A percentile compares a stretch with the other conserved stretches of the same genome.
phyloP scores from a whole-genome alignment of 306 rosid genomes.

The Acacia crassicarpa region DNA sequence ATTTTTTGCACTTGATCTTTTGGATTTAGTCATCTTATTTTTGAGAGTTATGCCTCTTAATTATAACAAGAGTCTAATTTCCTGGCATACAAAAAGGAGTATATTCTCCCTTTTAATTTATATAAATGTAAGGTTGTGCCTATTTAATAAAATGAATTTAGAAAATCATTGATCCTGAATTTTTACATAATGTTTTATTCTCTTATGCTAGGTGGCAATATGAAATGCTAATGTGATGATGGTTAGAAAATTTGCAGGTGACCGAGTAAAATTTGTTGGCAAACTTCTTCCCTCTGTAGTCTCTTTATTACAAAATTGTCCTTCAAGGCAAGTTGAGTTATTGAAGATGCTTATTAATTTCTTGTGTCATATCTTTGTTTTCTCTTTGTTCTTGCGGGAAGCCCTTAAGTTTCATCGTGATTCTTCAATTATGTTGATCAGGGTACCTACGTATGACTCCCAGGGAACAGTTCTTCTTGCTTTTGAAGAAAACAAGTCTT shows the following conservation, averaged over 20 bases:
- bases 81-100: not conserved
- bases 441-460: conserved; percentile 87
- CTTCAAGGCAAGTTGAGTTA: conserved; percentile 58
- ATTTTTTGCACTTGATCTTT: not conserved
- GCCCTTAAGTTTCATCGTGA: conserved; percentile 1
- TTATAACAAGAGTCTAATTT: not conserved
- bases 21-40: not conserved
- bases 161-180: not conserved
- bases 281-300: conserved; percentile 42
- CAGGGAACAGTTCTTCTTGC: conserved; percentile 86
- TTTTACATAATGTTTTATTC: conserved; percentile 13
- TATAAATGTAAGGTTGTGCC: not conserved
- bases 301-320: conserved; percentile 42
- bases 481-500: conserved; percentile 81
- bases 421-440: conserved; percentile 31
- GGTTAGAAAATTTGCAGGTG: conserved; percentile 62
- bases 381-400: not conserved
- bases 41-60: not conserved
- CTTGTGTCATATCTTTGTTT: not conserved
- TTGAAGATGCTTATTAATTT: not conserved
- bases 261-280: conserved; percentile 85
- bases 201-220: not conserved
- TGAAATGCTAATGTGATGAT: not conserved
- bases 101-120: not conserved
- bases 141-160: not conserved